phyloP scores from a whole-genome alignment of 495 filamentous ascomycete species.

The Trichoderma reesei region DNA sequence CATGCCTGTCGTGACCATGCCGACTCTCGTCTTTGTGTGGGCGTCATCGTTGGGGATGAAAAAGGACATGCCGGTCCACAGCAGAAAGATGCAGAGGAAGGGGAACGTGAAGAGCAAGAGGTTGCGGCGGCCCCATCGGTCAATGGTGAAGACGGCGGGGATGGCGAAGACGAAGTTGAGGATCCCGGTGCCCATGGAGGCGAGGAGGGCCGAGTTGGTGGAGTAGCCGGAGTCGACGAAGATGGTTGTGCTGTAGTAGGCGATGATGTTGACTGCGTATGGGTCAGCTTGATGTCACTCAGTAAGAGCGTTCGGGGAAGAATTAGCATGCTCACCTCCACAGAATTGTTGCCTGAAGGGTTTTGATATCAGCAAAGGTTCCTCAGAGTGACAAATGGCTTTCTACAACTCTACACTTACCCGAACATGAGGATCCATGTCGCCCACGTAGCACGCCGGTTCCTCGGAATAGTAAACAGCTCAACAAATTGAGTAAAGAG shows the following conservation, averaged over 20 bases:
- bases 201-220: slow-evolving; percentile 46
- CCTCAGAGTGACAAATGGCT: too few relatives aligned
- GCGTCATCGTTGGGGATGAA: slow-evolving; percentile 47
- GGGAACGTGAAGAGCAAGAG: slow-evolving; percentile 71
- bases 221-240: slow-evolving; percentile 51
- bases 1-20: slow-evolving; percentile 56
- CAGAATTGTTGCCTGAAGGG: slow-evolving; percentile 85
- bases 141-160: slow-evolving; percentile 72
- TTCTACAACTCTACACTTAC: too few relatives aligned
- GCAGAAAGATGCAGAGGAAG: slow-evolving; percentile 59
- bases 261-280: slow-evolving; percentile 46
- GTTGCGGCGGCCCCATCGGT: slow-evolving; percentile 74
- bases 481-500: slow-evolving; percentile 50
- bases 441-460: slow-evolving; percentile 31
- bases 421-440: slow-evolving; percentile 9
- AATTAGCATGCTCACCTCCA: slow-evolving; percentile 52
- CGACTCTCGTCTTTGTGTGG: slow-evolving; percentile 31
- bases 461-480: slow-evolving; percentile 57
- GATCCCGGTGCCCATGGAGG: slow-evolving; percentile 67
- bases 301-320: slow-evolving; percentile 46
- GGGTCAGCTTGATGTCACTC: neutral
- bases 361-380: too few relatives aligned
- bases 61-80: slow-evolving; percentile 76
- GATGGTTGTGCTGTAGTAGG: slow-evolving; percentile 61
- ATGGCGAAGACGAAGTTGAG: slow-evolving; percentile 73